These are phyloP conservation scores for Eucommia ulmoides DNA, from an alignment of 257 asterid species.

Conservation along the genomic window DNA sequence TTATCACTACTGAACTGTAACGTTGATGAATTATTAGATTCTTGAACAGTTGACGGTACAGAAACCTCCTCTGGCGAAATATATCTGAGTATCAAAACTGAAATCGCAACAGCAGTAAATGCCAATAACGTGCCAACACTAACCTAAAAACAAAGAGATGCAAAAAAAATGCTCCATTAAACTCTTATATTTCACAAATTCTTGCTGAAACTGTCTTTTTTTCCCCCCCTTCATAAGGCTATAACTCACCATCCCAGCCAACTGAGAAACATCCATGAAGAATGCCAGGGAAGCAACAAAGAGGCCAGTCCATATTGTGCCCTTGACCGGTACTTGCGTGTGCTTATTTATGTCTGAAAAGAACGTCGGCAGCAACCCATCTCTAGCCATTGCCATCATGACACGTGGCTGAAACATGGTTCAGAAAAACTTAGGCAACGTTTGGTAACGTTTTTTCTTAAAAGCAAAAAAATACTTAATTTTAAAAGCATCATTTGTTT, in stretches of 20 bases:
- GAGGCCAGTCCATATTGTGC: conserved; percentile 23
- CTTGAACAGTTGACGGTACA: no score
- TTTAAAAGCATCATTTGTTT: no score
- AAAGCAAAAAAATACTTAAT: no score
- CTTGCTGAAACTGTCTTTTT: neutral
- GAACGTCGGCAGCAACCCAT: conserved; percentile 29
- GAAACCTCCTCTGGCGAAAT: conserved; percentile 19
- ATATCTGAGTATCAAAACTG: conserved; percentile 27
- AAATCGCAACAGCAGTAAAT: conserved; percentile 23
- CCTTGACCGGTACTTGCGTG: conserved; percentile 27
- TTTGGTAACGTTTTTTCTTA: no score
- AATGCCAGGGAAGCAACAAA: conserved; percentile 26
- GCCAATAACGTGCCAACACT: conserved; percentile 35
- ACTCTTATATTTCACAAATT: neutral
- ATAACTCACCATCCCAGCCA: conserved; percentile 30
- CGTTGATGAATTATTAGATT: conserved; percentile 3
- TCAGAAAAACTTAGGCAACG: no score
- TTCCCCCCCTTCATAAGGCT: neutral
- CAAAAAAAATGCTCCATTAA: neutral
- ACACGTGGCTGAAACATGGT: conserved; percentile 21
- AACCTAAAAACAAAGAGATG: conserved; percentile 17
- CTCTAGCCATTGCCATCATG: conserved; percentile 35
- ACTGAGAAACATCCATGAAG: conserved; percentile 30
- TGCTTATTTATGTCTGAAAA: conserved; percentile 25
- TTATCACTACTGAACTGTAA: conserved; percentile 5